Conservation (phyloP, 208 protist genomes). For the Naegleria gruberi region DNA sequence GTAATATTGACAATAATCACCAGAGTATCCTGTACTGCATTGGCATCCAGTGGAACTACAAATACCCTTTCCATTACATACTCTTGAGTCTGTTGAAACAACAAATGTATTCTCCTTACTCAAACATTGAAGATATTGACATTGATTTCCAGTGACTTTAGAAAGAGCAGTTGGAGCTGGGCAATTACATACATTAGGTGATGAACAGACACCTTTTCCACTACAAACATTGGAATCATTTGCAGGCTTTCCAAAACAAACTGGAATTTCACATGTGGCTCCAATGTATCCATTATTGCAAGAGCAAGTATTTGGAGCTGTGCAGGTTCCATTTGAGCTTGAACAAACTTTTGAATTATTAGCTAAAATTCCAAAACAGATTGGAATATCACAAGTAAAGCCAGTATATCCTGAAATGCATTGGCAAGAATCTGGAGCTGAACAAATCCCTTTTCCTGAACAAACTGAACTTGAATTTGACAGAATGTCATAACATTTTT, state of each 20-base stretch:
- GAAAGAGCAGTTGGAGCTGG: background rate
- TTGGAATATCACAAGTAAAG: background rate
- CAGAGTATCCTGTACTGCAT: background rate
- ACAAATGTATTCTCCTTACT: background rate
- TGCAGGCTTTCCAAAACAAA: background rate
- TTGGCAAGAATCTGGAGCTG: background rate
- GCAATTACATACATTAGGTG: background rate
- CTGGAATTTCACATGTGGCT: background rate
- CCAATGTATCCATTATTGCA: background rate
- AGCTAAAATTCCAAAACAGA: background rate
- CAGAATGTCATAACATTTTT: background rate
- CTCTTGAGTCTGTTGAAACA: background rate
- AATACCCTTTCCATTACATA: background rate
- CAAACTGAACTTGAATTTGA: background rate
- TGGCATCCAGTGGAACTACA: background rate
- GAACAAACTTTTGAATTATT: background rate
- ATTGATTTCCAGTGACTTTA: no score
- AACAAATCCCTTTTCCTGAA: background rate
- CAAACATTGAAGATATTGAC: no score
- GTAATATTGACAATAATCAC: background rate
- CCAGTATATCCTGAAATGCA: background rate
- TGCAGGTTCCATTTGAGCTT: background rate
- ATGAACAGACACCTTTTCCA: background rate
- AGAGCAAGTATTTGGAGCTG: background rate
- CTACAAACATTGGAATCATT: background rate